Conservation (phyloP, 1,139 yeast genomes). For the Meyerozyma elateridarum region DNA sequence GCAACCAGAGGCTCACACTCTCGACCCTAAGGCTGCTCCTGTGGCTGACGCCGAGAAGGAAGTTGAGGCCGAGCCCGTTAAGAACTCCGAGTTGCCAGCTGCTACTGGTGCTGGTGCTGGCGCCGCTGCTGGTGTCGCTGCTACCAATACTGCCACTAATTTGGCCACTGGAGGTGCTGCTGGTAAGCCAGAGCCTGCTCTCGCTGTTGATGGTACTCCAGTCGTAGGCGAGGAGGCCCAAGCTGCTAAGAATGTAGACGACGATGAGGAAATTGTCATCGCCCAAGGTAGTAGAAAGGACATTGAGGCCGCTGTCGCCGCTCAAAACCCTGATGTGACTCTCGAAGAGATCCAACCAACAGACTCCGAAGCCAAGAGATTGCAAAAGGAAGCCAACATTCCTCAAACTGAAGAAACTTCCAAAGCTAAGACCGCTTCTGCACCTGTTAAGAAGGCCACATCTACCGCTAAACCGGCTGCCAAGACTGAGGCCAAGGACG, state of each 20-base stretch:
- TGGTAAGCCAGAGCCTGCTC: constrained; percentile 5
- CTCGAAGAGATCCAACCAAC: constrained; percentile 44
- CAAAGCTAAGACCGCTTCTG: constrained; percentile 9
- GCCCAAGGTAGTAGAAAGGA: constrained; percentile 33
- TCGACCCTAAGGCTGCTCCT: constrained; percentile 5
- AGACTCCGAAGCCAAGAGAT: constrained; percentile 24
- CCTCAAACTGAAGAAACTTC: constrained; percentile 12
- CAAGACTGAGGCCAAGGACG: constrained; percentile 6
- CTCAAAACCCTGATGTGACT: constrained; percentile 35
- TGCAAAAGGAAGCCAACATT: constrained; percentile 13
- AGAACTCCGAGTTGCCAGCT: constrained; percentile 13
- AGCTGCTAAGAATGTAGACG: constrained; percentile 9
- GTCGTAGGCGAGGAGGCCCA: constrained; percentile 9
- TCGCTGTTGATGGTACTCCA: constrained; percentile 7
- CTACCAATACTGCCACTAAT: constrained; percentile 6
- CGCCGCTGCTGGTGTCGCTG: constrained; percentile 9
- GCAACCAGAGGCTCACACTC: constrained; percentile 1
- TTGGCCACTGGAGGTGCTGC: constrained; percentile 10
- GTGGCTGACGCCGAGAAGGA: constrained; percentile 16
- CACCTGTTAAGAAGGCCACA: constrained; percentile 10
- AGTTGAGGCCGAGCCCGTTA: constrained; percentile 17
- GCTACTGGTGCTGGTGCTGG: constrained; percentile 10
- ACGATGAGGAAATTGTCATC: constrained; percentile 32
- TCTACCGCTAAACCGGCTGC: constrained; percentile 8
- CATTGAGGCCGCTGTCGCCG: constrained; percentile 34